Percentiles rank a stretch among this genome's conserved stretches.
Conservation (phyloP, 805 yeast genomes). For the Naumovozyma baii region DNA sequence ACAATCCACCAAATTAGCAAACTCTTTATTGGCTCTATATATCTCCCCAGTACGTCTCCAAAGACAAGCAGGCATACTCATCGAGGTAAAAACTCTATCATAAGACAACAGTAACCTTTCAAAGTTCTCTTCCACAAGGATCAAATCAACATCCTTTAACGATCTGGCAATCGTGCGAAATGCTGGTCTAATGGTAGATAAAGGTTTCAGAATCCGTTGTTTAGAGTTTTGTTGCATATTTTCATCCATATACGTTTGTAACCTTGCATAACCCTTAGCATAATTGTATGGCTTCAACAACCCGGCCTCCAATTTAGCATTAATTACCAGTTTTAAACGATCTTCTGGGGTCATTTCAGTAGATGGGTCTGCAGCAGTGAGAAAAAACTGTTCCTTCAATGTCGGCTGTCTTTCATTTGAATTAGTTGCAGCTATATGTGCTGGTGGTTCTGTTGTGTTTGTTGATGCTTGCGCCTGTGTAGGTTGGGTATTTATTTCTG, state of each 20-base stretch:
- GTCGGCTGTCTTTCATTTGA: constrained; percentile 33
- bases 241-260: constrained; percentile 85
- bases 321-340: constrained; percentile 82
- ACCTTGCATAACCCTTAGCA: constrained; percentile 83
- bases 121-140: constrained; percentile 85
- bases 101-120: constrained; percentile 89
- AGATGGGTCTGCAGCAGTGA: constrained; percentile 95
- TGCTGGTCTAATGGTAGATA: constrained; percentile 81
- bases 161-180: constrained; percentile 88
- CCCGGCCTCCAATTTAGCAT: constrained; percentile 91
- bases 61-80: constrained; percentile 96
- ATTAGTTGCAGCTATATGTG: neutral
- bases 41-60: constrained; percentile 98
- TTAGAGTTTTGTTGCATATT: constrained; percentile 80
- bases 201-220: constrained; percentile 76
- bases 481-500: neutral
- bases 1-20: constrained; percentile 86
- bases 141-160: constrained; percentile 81
- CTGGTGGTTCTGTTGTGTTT: neutral
- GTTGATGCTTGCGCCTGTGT: neutral
- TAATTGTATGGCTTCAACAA: constrained; percentile 85
- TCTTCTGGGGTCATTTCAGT: constrained; percentile 92
- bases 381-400: constrained; percentile 84
- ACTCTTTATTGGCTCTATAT: constrained; percentile 89
- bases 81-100: constrained; percentile 89